Evolutionary conservation across 169 alveolate genomes (phyloP), one percentile per base, ranked within the genome.

Genomic region (Eimeria mitis): DNA sequence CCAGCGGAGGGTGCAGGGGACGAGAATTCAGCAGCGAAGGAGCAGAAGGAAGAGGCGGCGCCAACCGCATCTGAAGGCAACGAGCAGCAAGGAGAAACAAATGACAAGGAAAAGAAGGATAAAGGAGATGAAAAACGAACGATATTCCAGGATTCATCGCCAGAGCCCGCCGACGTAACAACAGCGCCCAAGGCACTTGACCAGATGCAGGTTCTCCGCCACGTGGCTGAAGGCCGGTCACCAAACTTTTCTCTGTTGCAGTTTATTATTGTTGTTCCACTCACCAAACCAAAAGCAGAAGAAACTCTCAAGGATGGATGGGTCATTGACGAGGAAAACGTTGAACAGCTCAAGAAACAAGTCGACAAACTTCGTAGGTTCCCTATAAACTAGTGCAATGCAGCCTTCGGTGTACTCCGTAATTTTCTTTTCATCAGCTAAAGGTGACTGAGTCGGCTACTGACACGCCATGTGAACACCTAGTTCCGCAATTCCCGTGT

Each of bases 231-330:
- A 59, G 94, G 94, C 47, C 44, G 94, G 34, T 87, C 94, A 14
- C 83, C 94, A 0, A 87, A 65, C n/a, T 44, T 44, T 40, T 87
- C 94, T 47, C n/a, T 34, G 7, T 21, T 87, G 63, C 81, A 52
- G 21, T 63, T 5, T 40, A 63, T 87, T 23, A 47, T 61, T 28
- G 61, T 87, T 42, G 83, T 87, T 44, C 94, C 94, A 9, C 47
- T 87, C 52, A 2, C 31, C 25, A 87, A 63, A 3, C 19, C 65
- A 52, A 65, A 87, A 25, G 94, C 94, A 28, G 47, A 87, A 47
- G 83, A 87, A 25, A 83, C 54, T 42, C 70, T 87, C 70, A 87
- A 87, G 81, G 94, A 87, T 9, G 94, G 94, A 42, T n/a, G 70
- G 44, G 19, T 61, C 25, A 49, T 87, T 28, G 70, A 59, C n/a